These are phyloP conservation scores for Gymnopilus dilepis DNA, from an alignment of 768 basidiomycete species.

Conservation along the genomic window DNA sequence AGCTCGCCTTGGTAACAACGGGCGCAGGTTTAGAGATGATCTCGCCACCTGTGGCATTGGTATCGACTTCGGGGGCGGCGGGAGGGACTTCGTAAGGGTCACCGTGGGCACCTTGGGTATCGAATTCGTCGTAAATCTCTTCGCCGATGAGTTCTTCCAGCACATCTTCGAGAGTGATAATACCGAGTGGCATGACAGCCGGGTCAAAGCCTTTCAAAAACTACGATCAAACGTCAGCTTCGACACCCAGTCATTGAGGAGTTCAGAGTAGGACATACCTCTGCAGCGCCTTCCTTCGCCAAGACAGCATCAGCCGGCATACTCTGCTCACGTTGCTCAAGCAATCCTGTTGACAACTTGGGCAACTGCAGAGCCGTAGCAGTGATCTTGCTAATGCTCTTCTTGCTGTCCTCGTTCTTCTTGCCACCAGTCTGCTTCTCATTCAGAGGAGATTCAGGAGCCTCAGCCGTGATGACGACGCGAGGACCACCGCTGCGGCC, in stretches of 20 bases:
- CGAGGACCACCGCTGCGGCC: neutral
- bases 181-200: constrained; percentile 83
- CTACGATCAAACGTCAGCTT: constrained; percentile 38
- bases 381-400: constrained; percentile 29
- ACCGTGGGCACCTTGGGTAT: constrained; percentile 72
- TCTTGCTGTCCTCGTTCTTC: constrained; percentile 29
- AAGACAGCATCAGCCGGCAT: constrained; percentile 91
- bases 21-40: neutral
- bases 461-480: neutral
- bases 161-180: constrained; percentile 93
- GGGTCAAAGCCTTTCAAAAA: constrained; percentile 86
- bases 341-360: constrained; percentile 46
- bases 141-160: constrained; percentile 93
- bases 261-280: constrained; percentile 47
- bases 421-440: constrained; percentile 11
- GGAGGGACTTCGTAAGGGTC: constrained; percentile 46
- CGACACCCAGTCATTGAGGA: neutral
- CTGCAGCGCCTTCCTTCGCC: constrained; percentile 73
- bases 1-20: constrained; percentile 3
- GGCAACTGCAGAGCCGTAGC: constrained; percentile 43
- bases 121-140: constrained; percentile 93
- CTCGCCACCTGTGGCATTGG: neutral
- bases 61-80: constrained; percentile 8
- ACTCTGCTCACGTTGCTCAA: constrained; percentile 67
- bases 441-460: neutral